Evolutionary conservation across 345 rosid species (phyloP), one percentile per base, ranked within the genome.

Genomic region (Syzygium grande): DNA sequence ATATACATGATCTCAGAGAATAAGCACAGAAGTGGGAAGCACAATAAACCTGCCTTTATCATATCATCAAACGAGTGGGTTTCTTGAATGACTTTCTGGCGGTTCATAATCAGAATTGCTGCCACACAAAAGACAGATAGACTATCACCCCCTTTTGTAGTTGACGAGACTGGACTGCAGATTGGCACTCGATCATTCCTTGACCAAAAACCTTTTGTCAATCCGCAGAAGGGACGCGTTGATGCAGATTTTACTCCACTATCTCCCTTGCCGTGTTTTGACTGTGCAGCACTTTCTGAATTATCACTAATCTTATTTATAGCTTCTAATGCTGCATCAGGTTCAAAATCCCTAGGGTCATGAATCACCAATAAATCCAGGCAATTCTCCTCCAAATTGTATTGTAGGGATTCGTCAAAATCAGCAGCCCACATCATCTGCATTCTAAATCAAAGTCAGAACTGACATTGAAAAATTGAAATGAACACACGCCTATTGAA

Each of bases 381-480:
- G 90, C 98, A 97, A 87, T 93, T 92, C 89, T 92, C 94, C 91
- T 90, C 98, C 89, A 97, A 89, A 88, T 90, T 87, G 92, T 90
- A 90, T 53, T 89, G 89, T 63, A 90, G 25, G 83, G 96, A 92
- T 88, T 96, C 95, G 84, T 96, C 97, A 89, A 91, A 97, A 91
- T 96, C 99, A 91, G 98, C 97, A 90, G 98, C 99, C 99, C 99
- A 97, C 95, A 97, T 95, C 98, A 97, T 97, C 99, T 97, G 92
- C 89, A 90, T 91, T 77, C 88, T 89, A 79, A 51, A 90, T 51
- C 41, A 87, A 86, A 65, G 85, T 53, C 58, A 86, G 58, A 41
- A 86, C 55, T 27, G 52, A 22, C 56, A 85, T 88, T 49, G 58
- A 41, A 63, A 16, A 21, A 85, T n/a, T 52, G 87, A 86, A 46